phyloP scores from a whole-genome alignment of 208 protist genomes.

The Lotmaria passim region DNA sequence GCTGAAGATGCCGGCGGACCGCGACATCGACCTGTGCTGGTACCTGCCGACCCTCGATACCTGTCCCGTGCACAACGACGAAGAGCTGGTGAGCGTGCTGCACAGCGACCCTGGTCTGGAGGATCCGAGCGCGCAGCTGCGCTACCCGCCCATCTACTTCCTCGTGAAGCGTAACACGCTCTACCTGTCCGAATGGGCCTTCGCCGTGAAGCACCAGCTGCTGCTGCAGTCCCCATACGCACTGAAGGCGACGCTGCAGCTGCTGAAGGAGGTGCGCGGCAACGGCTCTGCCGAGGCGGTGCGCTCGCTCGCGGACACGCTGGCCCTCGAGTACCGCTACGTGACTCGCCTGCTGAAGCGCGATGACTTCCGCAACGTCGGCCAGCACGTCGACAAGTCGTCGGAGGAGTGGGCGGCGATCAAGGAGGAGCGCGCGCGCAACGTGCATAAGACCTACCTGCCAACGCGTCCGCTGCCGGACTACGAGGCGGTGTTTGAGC shows the following conservation, averaged over 20 bases:
- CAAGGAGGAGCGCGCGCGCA: constrained; percentile 54
- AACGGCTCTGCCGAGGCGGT: constrained; percentile 72
- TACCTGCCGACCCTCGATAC: constrained; percentile 89
- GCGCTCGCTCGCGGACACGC: constrained; percentile 66
- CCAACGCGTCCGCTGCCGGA: constrained; percentile 71
- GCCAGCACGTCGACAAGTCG: constrained; percentile 77
- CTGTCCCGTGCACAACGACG: constrained; percentile 71
- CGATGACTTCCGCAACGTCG: constrained; percentile 83
- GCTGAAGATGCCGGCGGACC: constrained; percentile 67
- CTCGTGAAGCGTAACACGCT: constrained; percentile 80
- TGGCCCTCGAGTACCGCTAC: constrained; percentile 81
- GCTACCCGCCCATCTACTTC: constrained; percentile 91
- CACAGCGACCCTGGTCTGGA: constrained; percentile 85
- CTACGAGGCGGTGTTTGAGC: constrained; percentile 89
- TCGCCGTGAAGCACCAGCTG: constrained; percentile 89
- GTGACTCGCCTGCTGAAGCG: constrained; percentile 63
- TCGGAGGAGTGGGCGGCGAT: constrained; percentile 66
- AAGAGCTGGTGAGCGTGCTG: constrained; percentile 77
- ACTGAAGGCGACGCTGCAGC: constrained; percentile 70
- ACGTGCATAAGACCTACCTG: constrained; percentile 71
- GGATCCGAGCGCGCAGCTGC: constrained; percentile 60
- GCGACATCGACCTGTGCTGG: constrained; percentile 82
- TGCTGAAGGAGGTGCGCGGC: constrained; percentile 85
- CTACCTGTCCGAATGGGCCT: constrained; percentile 90
- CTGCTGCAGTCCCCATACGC: constrained; percentile 88